Evolutionary conservation across 2,329 filamentous ascomycete genomes (phyloP).

Genomic region (Coniochaeta sp.): DNA sequence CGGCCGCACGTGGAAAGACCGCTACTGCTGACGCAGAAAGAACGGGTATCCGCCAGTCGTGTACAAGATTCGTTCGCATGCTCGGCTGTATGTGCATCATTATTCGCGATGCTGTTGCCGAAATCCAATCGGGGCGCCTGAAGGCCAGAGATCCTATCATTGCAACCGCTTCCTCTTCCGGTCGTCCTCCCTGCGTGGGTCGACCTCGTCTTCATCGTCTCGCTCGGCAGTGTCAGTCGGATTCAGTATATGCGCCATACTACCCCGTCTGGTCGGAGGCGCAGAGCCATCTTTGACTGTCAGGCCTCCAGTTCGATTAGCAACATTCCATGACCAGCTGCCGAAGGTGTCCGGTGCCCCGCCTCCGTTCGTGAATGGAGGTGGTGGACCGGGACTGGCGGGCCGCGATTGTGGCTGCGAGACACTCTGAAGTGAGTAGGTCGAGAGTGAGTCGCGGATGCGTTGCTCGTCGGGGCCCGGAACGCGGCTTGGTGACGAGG

Average conservation of each 20-base stretch:
- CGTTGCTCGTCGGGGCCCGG: conserved; percentile 43
- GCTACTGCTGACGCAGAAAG: not conserved
- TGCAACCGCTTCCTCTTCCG: conserved; percentile 55
- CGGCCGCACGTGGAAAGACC: not conserved
- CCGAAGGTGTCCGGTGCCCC: conserved; percentile 36
- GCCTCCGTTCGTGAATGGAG: conserved; percentile 36
- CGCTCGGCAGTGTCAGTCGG: conserved; percentile 48
- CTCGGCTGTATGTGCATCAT: not conserved
- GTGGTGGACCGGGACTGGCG: conserved; percentile 39
- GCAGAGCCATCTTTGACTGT: conserved; percentile 46
- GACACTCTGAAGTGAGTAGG: conserved; percentile 41
- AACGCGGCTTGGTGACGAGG: conserved; percentile 43
- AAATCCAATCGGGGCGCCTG: not conserved
- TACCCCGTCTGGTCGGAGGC: conserved; percentile 48
- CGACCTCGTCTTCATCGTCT: conserved; percentile 45
- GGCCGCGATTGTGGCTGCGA: conserved; percentile 45
- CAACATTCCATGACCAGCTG: conserved; percentile 49
- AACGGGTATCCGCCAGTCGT: not conserved
- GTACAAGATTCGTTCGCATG: not conserved
- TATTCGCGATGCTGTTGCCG: not conserved
- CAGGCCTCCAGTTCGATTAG: conserved; percentile 34
- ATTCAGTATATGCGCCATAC: conserved; percentile 58
- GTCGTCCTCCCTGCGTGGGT: conserved; percentile 47
- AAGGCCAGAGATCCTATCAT: conserved; percentile 16
- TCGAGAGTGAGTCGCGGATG: conserved; percentile 47